phyloP scores from a whole-genome alignment of 2,329 filamentous ascomycete species.

The Alternaria sp. region DNA sequence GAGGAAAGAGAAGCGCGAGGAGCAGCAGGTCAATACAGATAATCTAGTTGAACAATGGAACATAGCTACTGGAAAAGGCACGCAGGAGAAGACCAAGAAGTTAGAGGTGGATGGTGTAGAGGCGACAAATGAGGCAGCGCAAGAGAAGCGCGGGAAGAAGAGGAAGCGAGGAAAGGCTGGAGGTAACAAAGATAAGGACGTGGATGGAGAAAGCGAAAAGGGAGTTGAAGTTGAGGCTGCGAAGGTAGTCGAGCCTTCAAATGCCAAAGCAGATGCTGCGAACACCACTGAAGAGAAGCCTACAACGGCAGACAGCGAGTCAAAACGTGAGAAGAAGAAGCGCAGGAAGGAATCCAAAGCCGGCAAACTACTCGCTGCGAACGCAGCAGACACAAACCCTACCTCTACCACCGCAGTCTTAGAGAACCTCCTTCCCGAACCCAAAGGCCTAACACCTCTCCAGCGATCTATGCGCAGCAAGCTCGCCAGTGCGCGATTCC shows the following conservation, averaged over 20 bases:
- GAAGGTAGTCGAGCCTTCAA: constrained; percentile 42
- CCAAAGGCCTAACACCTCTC: constrained; percentile 81
- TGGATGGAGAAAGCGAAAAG: constrained; percentile 33
- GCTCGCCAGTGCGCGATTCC: constrained; percentile 92
- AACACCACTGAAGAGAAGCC: constrained; percentile 21
- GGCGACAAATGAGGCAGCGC: constrained; percentile 37
- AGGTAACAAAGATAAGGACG: constrained; percentile 34
- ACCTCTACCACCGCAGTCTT: constrained; percentile 10
- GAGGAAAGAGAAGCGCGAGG: constrained; percentile 64
- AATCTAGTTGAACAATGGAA: constrained; percentile 56
- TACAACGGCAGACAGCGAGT: constrained; percentile 28
- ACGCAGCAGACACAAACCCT: constrained; percentile 24
- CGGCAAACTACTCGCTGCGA: constrained; percentile 12
- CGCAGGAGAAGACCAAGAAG: constrained; percentile 44
- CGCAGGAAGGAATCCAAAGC: constrained; percentile 22
- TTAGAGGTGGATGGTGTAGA: constrained; percentile 69
- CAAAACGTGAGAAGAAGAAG: constrained; percentile 37
- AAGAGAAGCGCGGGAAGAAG: constrained; percentile 50
- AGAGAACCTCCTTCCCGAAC: constrained; percentile 46
- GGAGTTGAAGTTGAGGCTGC: constrained; percentile 27
- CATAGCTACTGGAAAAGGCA: constrained; percentile 58
- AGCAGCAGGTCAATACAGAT: constrained; percentile 79
- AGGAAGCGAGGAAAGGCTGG: constrained; percentile 42
- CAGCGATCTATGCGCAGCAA: constrained; percentile 96
- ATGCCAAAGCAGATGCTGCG: constrained; percentile 12